A percentile compares a stretch with the other conserved stretches of the same genome.
These are phyloP conservation scores for Dryas alaskensis DNA, from an alignment of 306 rosid species.

Conservation along the genomic window DNA sequence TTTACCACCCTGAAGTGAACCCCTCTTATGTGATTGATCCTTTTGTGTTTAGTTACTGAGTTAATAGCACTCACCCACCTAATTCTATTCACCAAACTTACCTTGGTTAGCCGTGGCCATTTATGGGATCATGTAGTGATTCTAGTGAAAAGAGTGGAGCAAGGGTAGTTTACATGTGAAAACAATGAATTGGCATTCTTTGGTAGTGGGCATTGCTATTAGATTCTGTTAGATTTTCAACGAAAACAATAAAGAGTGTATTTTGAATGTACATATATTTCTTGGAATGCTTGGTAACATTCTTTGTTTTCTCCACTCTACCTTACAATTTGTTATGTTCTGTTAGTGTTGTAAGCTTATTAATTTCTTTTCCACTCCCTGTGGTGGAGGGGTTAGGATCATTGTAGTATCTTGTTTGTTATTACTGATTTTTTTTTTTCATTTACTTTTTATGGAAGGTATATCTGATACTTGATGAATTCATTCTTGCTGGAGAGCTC, in stretches of 20 bases:
- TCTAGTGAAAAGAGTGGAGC: background rate
- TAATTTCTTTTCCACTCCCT: background rate
- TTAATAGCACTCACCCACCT: background rate
- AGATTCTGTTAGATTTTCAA: background rate
- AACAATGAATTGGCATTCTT: background rate
- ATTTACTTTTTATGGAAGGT: slow-evolving; percentile 35
- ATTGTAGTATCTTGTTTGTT: background rate
- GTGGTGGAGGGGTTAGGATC: background rate
- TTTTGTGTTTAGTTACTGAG: background rate
- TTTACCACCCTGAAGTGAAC: background rate
- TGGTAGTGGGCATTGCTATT: too few species aligned
- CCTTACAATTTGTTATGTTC: background rate
- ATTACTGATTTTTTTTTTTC: slow-evolving; percentile 10
- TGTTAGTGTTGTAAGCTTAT: background rate
- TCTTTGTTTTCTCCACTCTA: background rate
- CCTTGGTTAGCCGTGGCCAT: background rate
- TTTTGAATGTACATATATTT: background rate
- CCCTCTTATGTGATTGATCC: background rate
- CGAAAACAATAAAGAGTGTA: background rate
- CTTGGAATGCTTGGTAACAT: background rate
- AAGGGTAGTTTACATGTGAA: background rate
- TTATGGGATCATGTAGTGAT: background rate
- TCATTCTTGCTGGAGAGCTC: slow-evolving; percentile 67
- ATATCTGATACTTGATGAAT: slow-evolving; percentile 60
- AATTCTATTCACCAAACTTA: background rate